Base-by-base conservation (phyloP, 352 stramenopile genomes). In the Phytopythium mirpurense region DNA sequence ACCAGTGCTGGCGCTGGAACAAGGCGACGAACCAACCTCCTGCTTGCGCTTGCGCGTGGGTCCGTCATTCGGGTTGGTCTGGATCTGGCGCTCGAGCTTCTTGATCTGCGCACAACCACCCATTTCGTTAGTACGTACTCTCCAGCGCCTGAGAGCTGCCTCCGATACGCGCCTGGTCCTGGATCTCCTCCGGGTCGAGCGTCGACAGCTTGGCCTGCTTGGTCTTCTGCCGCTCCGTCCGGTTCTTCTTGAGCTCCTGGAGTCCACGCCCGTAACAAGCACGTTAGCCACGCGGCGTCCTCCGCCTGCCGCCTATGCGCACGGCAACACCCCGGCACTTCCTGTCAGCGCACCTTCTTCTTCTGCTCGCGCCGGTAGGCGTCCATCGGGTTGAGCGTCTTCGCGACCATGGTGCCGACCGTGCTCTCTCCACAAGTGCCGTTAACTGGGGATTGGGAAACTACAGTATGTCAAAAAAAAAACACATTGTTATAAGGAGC, bases 201-300 rank as follows among this genome's bases (percentile, higher is more conserved):
- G 69, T 52, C 47, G 60, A 54, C 18, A 90, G 64, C 45, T 90
- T 90, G 12, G 59, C 41, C 40, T 84, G 62, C 47, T 88, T 88
- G 14, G 76, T 66, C 45, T 74, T 74, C 50, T 86, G 71, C 5
- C 80, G 67, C 47, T 89, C 71, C n/a, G 54, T 3, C 14, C 73
- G 68, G 48, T 87, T 65, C 67, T 88, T 90, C 65, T 90, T 90
- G 32, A 88, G 70, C 62, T 90, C 80, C 73, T 83, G 34, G n/a
- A n/a, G n/a, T n/a, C n/a, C n/a, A n/a, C 24, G 49, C 2, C 2
- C 3, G 16, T n/a, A 41, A 59, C n/a, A 34, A 35, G 18, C 6
- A 44, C n/a, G 41, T 29, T 52, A 34, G 41, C 38, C 10, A 6
- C 37, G 24, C 12, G n/a, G n/a, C n/a, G n/a, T n/a, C n/a, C n/a